Base-by-base conservation (phyloP, 2,329 filamentous ascomycete genomes). In the Chalaropsis ovoidea region DNA sequence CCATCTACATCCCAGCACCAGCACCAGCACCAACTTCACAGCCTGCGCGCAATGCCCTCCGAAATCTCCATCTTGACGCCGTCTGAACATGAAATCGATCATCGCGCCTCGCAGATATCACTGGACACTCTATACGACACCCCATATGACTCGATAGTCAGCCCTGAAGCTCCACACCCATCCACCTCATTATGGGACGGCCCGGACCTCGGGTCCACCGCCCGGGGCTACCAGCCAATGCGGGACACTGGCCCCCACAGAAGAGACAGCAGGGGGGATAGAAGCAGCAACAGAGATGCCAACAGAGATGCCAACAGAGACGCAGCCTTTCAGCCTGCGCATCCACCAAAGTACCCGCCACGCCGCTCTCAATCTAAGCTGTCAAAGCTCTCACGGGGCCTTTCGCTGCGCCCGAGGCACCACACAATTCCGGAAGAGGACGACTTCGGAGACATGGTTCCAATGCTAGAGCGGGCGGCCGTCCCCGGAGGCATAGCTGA, bases 51-150 rank as follows among this genome's bases (percentile, higher is more conserved):
- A 3, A 31, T 43, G 8, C 54, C 61, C 35, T 66, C 65, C 5
- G n/a, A 43, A 22, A 39, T 66, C 6, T 66, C 61, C 19, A 19
- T 66, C 22, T 49, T 66, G 19, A 61, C 61, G 31, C 65, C 52
- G 19, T 63, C 61, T 10, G 61, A 66, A n/a, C 27, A 43, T 24
- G 41, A 5, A 3, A 19, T 61, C 2, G 17, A 49, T 22, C 19
- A 39, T 11, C 52, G 43, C n/a, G 35, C 49, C 8, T 66, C 65
- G 7, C 24, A 60, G 17, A 42, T 66, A 3, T 66, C 65, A 35
- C 39, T 63, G 13, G 43, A 45, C 27, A 61, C 61, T 19, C 19
- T 22, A 31, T 17, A 58, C 6, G n/a, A 39, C 54, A 4, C 31
- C 2, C 54, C 54, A n/a, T 39, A 39, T 13, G 54, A 58, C 17